These are phyloP conservation scores for Chrysophaeum taylorii DNA, from an alignment of 352 stramenopile genomes.

Conservation along the genomic window DNA sequence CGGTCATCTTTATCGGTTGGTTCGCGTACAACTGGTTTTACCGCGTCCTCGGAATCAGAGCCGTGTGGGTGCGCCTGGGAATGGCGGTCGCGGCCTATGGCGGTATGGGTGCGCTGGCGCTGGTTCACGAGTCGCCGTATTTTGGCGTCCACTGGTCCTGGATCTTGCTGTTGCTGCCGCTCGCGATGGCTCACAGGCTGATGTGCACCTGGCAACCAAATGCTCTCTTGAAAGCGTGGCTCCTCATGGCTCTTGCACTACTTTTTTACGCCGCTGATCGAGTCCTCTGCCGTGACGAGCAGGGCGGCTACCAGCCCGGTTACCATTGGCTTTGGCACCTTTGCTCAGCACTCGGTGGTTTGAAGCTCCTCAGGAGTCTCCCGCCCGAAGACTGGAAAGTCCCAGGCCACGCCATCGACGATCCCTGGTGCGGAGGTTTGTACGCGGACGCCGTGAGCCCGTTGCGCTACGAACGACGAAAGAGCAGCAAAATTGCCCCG, in stretches of 20 bases:
- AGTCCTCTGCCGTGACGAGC: not conserved
- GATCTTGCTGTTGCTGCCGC: not conserved
- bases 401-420: not conserved
- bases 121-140: not conserved
- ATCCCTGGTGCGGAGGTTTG: not conserved
- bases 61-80: not conserved
- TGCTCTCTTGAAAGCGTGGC: not conserved
- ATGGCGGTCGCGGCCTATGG: not conserved
- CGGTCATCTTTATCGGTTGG: not conserved
- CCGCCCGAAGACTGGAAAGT: not conserved
- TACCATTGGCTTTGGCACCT: slow-evolving; percentile 1
- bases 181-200: not conserved
- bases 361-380: not conserved
- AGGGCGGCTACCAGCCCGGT: not conserved
- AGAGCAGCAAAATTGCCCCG: too few species aligned
- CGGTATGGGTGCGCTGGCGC: not conserved
- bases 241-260: not conserved
- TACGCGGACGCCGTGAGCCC: not conserved
- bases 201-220: not conserved
- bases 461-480: too few species aligned
- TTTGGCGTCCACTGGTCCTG: not conserved
- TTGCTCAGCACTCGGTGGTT: not conserved
- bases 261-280: not conserved
- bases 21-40: not conserved
- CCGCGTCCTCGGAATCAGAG: not conserved